Evolutionary conservation across 116 monocot species (phyloP).

Genomic region (Phalaenopsis hybrid): DNA sequence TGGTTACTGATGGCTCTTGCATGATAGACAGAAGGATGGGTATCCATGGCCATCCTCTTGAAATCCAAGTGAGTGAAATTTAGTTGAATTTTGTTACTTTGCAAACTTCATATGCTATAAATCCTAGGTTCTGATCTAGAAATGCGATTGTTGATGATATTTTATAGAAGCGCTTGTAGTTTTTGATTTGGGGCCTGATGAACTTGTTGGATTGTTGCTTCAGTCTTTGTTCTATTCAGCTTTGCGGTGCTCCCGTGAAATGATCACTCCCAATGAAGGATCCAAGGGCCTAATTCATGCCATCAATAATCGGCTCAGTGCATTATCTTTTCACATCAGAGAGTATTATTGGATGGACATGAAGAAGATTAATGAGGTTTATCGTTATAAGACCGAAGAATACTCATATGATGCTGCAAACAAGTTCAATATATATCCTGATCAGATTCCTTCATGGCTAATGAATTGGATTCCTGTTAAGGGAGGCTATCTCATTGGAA

Average conservation of each 20-base stretch:
- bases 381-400: constrained; percentile 76
- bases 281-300: constrained; percentile 52
- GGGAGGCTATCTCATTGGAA: constrained; percentile 66
- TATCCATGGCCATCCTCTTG: constrained; percentile 64
- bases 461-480: constrained; percentile 62
- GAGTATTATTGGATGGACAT: constrained; percentile 84
- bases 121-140: no score
- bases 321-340: constrained; percentile 70
- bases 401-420: constrained; percentile 70
- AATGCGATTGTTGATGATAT: no score
- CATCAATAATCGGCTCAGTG: constrained; percentile 68
- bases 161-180: no score
- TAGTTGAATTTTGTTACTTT: not conserved
- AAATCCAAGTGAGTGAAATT: constrained; percentile 41
- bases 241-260: constrained; percentile 52
- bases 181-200: not conserved
- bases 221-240: constrained; percentile 30
- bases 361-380: constrained; percentile 74
- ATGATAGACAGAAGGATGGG: constrained; percentile 65
- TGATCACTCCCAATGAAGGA: constrained; percentile 50
- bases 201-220: not conserved
- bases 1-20: constrained; percentile 59
- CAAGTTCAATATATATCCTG: constrained; percentile 82
- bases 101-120: no score
- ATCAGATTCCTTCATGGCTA: constrained; percentile 72